Percentiles rank a stretch among this genome's conserved stretches.
These are phyloP conservation scores for Xylaria palmicola DNA, from an alignment of 495 filamentous ascomycete species.

Conservation along the genomic window DNA sequence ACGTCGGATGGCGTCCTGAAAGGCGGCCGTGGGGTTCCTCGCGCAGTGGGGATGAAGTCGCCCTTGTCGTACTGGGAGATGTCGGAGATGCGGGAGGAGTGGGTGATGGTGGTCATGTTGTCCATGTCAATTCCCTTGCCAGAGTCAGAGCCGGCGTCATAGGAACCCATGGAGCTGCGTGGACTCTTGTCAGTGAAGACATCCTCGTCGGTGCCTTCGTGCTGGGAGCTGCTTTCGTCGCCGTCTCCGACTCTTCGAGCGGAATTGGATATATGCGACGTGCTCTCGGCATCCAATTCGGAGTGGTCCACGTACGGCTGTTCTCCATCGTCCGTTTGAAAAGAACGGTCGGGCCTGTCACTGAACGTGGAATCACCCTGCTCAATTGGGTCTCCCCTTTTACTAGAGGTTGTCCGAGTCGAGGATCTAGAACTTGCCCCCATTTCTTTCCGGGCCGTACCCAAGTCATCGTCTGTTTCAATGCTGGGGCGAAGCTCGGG, in stretches of 20 bases:
- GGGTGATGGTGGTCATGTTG: slow-evolving; percentile 35
- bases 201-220: slow-evolving; percentile 52
- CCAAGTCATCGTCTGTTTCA: slow-evolving; percentile 7
- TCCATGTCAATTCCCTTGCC: slow-evolving; percentile 22
- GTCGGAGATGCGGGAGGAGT: slow-evolving; percentile 44
- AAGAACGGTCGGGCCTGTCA: slow-evolving; percentile 1
- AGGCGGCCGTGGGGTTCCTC: slow-evolving; percentile 38
- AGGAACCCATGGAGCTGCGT: slow-evolving; percentile 46
- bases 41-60: slow-evolving; percentile 39
- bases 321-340: slow-evolving; percentile 9
- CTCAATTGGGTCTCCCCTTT: slow-evolving; percentile 3
- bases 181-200: slow-evolving; percentile 54
- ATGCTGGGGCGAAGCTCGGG: slow-evolving; percentile 6
- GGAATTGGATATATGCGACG: slow-evolving; percentile 15
- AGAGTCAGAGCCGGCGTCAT: slow-evolving; percentile 29
- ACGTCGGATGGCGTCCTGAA: slow-evolving; percentile 70
- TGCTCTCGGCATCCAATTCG: not conserved
- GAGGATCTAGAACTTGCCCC: not conserved
- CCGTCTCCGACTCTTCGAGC: slow-evolving; percentile 28
- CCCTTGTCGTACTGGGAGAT: slow-evolving; percentile 41
- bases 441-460: slow-evolving; percentile 9
- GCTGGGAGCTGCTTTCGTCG: slow-evolving; percentile 42
- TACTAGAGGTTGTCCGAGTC: not conserved
- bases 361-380: slow-evolving; percentile 3
- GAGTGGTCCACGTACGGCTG: slow-evolving; percentile 3